Evolutionary conservation across 2,329 filamentous ascomycete genomes (phyloP), one percentile per base, ranked within the genome.

Genomic region (Nothophaeocryptopus gaeumannii): DNA sequence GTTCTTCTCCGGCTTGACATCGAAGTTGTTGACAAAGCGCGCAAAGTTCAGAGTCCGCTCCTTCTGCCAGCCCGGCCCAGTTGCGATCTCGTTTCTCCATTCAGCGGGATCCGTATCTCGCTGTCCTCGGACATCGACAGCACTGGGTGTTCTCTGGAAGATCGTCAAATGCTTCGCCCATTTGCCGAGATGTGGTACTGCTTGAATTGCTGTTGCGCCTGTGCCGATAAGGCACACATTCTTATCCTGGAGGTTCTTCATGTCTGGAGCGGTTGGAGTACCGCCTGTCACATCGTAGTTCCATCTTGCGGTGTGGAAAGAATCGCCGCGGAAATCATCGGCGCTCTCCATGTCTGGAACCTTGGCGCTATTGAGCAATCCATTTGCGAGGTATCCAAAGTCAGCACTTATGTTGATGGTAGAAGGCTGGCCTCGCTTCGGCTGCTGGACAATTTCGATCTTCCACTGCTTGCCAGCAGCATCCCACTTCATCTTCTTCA

Each of bases 41-140:
- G 72, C 64, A 49, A 76, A 74, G 59, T 80, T 82, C 20, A 52
- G 9, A 51, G 67, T 66, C 13, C 79, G 72, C 37, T 70, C 67
- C 10, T 58, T 54, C 54, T 79, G 75, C 81, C 80, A 83, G 5
- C 78, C 78, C 2, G 63, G 59, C 11, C 63, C 54, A 3, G 55
- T 58, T 2, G 73, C 63, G 5, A 64, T 58, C 62, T 59, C 53
- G 45, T 59, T 63, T 35, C 52, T 59, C 68, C 72, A 81, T 42
- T 71, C 66, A 10, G 68, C 66, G 0, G 65, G 64, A 36, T 79
- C 72, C 0, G 73, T 79, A 1, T 63, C 48, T 5, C 63, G 56
- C 26, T 74, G 67, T 32, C 60, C 55, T 9, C 69, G 65, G 11
- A 44, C 48, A 47, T 68, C 65, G 5, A 74, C 68, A 5, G 66